Percentiles rank a stretch among this genome's conserved stretches.
phyloP scores from a whole-genome alignment of 257 asterid species.

The Solanum medicagineum region DNA sequence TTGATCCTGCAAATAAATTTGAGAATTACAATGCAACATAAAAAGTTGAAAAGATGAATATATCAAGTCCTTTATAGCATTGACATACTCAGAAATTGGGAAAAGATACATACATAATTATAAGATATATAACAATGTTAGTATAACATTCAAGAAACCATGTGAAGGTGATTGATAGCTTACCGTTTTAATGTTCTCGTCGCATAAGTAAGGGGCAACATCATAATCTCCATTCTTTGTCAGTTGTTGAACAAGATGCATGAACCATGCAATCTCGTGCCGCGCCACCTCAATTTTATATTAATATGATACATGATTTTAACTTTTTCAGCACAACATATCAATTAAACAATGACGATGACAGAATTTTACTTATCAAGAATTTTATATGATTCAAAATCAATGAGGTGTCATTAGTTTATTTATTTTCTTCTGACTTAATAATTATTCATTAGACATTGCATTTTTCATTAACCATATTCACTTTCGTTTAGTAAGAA shows the following conservation, averaged over 20 bases:
- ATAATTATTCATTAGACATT: too few species aligned
- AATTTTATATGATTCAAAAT: too few species aligned
- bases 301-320: too few species aligned
- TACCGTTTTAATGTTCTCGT: slow-evolving; percentile 13
- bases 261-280: slow-evolving; percentile 55
- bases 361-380: too few species aligned
- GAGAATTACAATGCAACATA: too few species aligned
- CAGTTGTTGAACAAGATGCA: slow-evolving; percentile 55
- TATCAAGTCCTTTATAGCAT: background rate
- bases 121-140: background rate
- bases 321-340: too few species aligned
- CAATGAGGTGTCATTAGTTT: too few species aligned
- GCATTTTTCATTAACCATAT: too few species aligned
- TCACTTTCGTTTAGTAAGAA: too few species aligned
- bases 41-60: background rate
- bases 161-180: background rate
- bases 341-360: too few species aligned
- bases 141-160: background rate
- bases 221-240: slow-evolving; percentile 40
- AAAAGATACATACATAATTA: background rate
- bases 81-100: background rate
- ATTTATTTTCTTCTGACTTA: too few species aligned
- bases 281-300: slow-evolving; percentile 17
- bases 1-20: background rate
- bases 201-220: background rate